Evolutionary conservation across 179 eudicot species (phyloP), one percentile per base, ranked within the genome.

Genomic region (Dionaea muscipula): DNA sequence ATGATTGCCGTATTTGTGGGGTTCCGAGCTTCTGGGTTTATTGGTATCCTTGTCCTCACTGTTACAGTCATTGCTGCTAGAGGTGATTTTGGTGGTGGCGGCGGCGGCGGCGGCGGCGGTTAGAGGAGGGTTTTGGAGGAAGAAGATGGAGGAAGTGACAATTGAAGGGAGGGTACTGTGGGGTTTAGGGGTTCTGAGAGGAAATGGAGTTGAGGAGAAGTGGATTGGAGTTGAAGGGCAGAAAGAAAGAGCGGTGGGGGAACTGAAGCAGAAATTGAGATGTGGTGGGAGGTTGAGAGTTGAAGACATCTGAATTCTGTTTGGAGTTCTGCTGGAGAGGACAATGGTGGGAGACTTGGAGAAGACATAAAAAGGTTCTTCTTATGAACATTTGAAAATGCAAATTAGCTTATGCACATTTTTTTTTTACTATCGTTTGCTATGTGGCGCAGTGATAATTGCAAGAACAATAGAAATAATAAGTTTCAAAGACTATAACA

Each of bases 181-280:
- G 71, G 71, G 67, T 71, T 68, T 66, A 1, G 53, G 81, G 69
- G 7, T 59, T 44, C 53, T 65, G 18, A 62, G 57, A 36, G 53
- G 24, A n/a, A 39, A 36, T 46, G 26, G 4, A 24, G 31, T 11
- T 45, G 67, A 36, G 33, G 53, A 27, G 19, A 51, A 17, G 15
- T 54, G 43, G 20, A 54, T 51, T 47, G 64, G 12, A n/a, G n/a
- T n/a, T n/a, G n/a, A n/a, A 18, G 44, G 2, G 40, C 2, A 26
- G 22, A 8, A 20, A 19, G 51, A 13, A 5, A 36, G 17, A 50
- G 64, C 22, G 27, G 65, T 47, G 23, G 56, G 57, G 38, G 67
- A 44, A 21, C 23, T 20, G 31, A 37, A 56, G 44, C 61, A 69
- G 22, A 63, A 35, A 33, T 65, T 31, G 35, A 31, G 57, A 20